A percentile compares a stretch with the other conserved stretches of the same genome.
phyloP scores from a whole-genome alignment of 179 eudicot species.

The Beta macrorhiza region DNA sequence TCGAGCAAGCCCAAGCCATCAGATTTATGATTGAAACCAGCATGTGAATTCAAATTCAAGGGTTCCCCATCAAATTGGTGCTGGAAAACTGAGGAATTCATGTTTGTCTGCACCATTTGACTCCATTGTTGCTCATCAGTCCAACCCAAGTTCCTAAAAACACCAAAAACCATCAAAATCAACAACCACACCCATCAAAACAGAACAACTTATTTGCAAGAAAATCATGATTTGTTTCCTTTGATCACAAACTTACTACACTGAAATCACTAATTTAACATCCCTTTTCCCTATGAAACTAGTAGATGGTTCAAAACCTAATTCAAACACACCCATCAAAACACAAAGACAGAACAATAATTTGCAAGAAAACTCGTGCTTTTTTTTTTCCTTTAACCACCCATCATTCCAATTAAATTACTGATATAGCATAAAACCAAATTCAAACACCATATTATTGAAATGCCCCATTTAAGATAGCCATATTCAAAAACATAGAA shows the following conservation, averaged over 20 bases:
- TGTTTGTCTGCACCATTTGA: conserved; percentile 31
- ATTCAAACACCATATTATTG: no score
- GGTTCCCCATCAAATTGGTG: conserved; percentile 31
- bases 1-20: conserved; percentile 28
- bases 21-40: conserved; percentile 26
- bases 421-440: neutral
- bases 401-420: no score
- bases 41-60: conserved; percentile 26
- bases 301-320: no score
- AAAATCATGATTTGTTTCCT: no score
- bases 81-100: conserved; percentile 25
- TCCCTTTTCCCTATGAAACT: neutral
- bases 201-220: neutral
- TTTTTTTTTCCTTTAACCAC: no score
- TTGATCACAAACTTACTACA: no score
- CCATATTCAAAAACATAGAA: neutral
- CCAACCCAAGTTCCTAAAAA: conserved; percentile 40
- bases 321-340: no score
- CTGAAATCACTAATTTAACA: no score
- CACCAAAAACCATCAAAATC: conserved; percentile 8
- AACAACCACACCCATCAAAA: conserved; percentile 2
- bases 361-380: no score
- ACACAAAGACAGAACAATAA: neutral
- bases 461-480: neutral
- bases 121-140: conserved; percentile 46